Conservation (phyloP, 2,329 filamentous ascomycete species). For the Pyrenochaeta sp. region DNA sequence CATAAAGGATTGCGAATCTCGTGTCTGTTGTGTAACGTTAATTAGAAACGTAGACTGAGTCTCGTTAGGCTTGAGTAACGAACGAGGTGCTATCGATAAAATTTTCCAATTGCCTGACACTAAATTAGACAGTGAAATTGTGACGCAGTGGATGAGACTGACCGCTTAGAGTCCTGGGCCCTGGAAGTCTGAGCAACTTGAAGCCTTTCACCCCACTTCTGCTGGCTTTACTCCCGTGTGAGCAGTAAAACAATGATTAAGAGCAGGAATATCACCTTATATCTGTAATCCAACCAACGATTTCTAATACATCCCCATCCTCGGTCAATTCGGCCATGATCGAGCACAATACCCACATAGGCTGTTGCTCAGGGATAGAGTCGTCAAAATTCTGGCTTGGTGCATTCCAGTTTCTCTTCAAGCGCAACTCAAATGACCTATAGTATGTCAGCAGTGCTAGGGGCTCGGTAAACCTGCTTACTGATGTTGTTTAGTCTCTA, state of each 20-base stretch:
- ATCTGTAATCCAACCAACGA: constrained; percentile 48
- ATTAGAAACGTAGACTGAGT: too few relatives aligned
- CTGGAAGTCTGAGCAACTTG: constrained; percentile 36
- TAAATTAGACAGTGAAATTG: too few relatives aligned
- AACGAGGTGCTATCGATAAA: constrained; percentile 46
- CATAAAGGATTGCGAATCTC: constrained; percentile 56
- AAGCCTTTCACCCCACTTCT: constrained; percentile 48
- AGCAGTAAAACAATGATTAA: not conserved
- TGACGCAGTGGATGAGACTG: too few relatives aligned
- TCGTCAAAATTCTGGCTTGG: constrained; percentile 15
- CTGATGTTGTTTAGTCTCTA: constrained; percentile 28
- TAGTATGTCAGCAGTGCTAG: not conserved
- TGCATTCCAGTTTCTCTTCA: constrained; percentile 47
- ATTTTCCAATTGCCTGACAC: constrained; percentile 21
- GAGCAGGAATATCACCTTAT: constrained; percentile 30
- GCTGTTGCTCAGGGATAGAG: constrained; percentile 19
- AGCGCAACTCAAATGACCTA: constrained; percentile 47
- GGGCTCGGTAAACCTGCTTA: not conserved
- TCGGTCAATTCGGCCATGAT: constrained; percentile 38
- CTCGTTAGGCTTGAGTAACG: too few relatives aligned
- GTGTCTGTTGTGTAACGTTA: constrained; percentile 19
- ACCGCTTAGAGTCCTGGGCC: constrained; percentile 25
- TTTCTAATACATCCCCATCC: constrained; percentile 32
- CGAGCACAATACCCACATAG: constrained; percentile 42
- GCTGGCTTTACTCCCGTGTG: constrained; percentile 21